A percentile compares a stretch with the other conserved stretches of the same genome.
Conservation (phyloP, 1,284 basidiomycete genomes). For the Microbotryum saponariae region DNA sequence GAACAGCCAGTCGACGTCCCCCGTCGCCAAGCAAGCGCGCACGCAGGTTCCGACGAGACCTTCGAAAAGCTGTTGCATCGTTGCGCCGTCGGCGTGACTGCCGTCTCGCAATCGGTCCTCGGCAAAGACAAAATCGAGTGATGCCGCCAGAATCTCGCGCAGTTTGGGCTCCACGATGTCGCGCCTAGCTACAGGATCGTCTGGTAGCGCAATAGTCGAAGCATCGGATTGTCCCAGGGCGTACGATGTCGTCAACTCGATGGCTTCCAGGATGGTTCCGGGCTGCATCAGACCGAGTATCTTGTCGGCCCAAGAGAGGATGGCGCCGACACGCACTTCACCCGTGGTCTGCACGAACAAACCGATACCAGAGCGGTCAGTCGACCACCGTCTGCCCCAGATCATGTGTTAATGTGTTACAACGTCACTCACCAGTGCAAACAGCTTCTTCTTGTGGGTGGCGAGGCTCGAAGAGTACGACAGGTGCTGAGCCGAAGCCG, state of each 20-base stretch:
- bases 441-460: constrained; percentile 82
- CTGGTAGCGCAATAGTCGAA: constrained; percentile 79
- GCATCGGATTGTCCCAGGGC: constrained; percentile 75
- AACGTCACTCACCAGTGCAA: constrained; percentile 62
- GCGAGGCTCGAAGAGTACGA: constrained; percentile 51
- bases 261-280: constrained; percentile 84
- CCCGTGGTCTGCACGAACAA: constrained; percentile 39
- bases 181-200: constrained; percentile 53
- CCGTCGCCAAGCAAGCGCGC: constrained; percentile 70
- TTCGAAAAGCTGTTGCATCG: constrained; percentile 83
- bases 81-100: constrained; percentile 81
- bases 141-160: constrained; percentile 75
- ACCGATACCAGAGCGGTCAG: background rate
- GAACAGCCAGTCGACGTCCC: constrained; percentile 77
- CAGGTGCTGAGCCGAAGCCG: background rate
- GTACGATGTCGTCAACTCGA: constrained; percentile 75
- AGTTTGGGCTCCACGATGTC: constrained; percentile 67
- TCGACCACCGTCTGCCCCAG: no score
- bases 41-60: constrained; percentile 73
- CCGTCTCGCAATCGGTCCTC: constrained; percentile 85
- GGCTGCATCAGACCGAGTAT: constrained; percentile 73
- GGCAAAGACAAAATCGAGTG: constrained; percentile 82
- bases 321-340: constrained; percentile 70
- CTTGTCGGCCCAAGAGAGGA: constrained; percentile 92
- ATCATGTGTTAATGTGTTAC: background rate